Evolutionary conservation across 306 rosid genomes (phyloP).

Genomic region (Prunus dulcis): DNA sequence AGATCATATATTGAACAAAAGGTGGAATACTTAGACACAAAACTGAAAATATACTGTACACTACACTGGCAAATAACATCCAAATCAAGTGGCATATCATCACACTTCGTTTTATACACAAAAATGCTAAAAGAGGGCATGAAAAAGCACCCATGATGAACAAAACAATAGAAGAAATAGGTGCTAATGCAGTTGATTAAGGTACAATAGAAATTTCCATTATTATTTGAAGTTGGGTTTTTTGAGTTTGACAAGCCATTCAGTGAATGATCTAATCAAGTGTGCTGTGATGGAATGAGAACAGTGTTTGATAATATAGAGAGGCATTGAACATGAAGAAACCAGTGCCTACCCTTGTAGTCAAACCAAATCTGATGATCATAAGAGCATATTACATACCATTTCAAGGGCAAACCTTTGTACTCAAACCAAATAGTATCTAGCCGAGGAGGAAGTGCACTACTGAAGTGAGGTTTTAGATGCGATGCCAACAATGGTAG

Average conservation of each 20-base stretch:
- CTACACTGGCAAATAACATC: background rate
- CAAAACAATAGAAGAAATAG: background rate
- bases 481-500: constrained; percentile 77
- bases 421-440: constrained; percentile 95
- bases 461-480: constrained; percentile 73
- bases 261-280: background rate
- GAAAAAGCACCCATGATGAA: background rate
- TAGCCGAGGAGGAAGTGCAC: constrained; percentile 75
- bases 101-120: background rate
- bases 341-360: background rate
- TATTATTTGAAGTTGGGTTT: background rate
- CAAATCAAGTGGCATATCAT: background rate
- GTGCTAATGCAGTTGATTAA: background rate
- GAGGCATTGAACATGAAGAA: background rate
- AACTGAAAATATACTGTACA: background rate
- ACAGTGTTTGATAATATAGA: background rate
- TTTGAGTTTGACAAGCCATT: background rate
- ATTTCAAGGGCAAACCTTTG: constrained; percentile 86
- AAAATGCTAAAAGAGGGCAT: background rate
- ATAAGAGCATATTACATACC: constrained; percentile 36
- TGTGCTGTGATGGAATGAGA: too few relatives aligned
- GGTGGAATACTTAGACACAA: background rate
- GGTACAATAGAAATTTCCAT: background rate
- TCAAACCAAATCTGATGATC: background rate
- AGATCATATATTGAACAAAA: background rate